Conservation (phyloP, 495 filamentous ascomycete species). For the Tuber aestivum region DNA sequence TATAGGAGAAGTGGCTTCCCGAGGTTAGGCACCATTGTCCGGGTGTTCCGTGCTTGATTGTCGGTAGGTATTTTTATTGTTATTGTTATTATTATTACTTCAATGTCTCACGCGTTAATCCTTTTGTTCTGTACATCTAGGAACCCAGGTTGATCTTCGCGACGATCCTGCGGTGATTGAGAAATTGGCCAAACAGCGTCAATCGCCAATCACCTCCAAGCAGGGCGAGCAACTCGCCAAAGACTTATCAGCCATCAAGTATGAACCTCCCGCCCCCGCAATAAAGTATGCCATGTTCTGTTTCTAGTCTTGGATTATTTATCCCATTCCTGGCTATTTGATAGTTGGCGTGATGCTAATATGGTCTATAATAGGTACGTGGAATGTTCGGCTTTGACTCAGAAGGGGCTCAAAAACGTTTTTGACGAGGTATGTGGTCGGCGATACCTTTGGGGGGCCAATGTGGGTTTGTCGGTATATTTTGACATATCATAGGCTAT, state of each 20-base stretch:
- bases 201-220: slow-evolving; percentile 82
- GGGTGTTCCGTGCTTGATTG: slow-evolving; percentile 94
- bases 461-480: neutral
- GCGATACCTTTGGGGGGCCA: slow-evolving; percentile 3
- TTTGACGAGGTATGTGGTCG: slow-evolving; percentile 80
- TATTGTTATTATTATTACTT: neutral
- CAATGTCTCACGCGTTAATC: slow-evolving; percentile 1
- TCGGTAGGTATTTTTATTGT: slow-evolving; percentile 51
- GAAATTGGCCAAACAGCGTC: slow-evolving; percentile 91
- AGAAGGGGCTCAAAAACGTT: slow-evolving; percentile 98
- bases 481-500: slow-evolving; percentile 57
- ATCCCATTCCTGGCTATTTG: neutral
- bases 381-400: slow-evolving; percentile 94
- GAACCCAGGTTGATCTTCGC: slow-evolving; percentile 88
- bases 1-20: slow-evolving; percentile 92
- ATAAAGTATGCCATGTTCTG: slow-evolving; percentile 35
- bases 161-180: slow-evolving; percentile 83
- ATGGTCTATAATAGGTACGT: slow-evolving; percentile 55
- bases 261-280: slow-evolving; percentile 28
- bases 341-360: slow-evolving; percentile 11
- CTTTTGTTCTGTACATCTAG: slow-evolving; percentile 11
- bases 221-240: slow-evolving; percentile 95
- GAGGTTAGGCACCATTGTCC: slow-evolving; percentile 98
- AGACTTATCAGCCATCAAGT: slow-evolving; percentile 88
- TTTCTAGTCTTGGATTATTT: slow-evolving; percentile 12